Conservation (phyloP, 805 yeast genomes). For the Pichia cabralensis region DNA sequence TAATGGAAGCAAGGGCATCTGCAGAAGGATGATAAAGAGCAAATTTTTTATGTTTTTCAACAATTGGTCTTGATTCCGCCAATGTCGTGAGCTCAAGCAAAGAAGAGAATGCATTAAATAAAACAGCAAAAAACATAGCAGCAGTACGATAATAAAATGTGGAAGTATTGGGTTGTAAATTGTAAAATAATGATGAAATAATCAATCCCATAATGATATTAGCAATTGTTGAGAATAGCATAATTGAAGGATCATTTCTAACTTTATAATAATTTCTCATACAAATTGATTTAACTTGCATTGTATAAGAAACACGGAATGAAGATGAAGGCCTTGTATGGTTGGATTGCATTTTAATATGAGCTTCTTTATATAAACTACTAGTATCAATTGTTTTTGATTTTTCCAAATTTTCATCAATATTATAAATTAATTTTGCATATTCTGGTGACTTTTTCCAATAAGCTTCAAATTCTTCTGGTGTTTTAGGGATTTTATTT, state of each 20-base stretch:
- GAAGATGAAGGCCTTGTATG: slow-evolving; percentile 38
- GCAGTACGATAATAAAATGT: slow-evolving; percentile 51
- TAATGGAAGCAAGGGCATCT: slow-evolving; percentile 51
- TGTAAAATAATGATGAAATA: slow-evolving; percentile 49
- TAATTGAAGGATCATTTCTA: slow-evolving; percentile 39
- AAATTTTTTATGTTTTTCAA: slow-evolving; percentile 48
- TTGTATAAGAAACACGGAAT: slow-evolving; percentile 39
- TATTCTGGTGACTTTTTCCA: slow-evolving; percentile 30
- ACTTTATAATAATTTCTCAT: slow-evolving; percentile 39
- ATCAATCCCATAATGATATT: slow-evolving; percentile 45
- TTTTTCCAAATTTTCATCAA: slow-evolving; percentile 24
- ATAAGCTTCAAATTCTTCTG: slow-evolving; percentile 30
- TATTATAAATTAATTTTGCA: slow-evolving; percentile 23
- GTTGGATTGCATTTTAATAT: slow-evolving; percentile 39
- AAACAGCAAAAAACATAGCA: slow-evolving; percentile 55
- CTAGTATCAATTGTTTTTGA: slow-evolving; percentile 6
- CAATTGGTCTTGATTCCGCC: slow-evolving; percentile 46
- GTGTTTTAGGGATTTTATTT: slow-evolving; percentile 30
- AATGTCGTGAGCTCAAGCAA: slow-evolving; percentile 46
- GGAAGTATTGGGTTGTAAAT: slow-evolving; percentile 31
- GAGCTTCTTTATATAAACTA: slow-evolving; percentile 11
- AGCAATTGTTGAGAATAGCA: slow-evolving; percentile 32
- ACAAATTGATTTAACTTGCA: slow-evolving; percentile 41
- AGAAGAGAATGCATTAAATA: slow-evolving; percentile 54
- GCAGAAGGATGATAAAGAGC: slow-evolving; percentile 49